phyloP scores from a whole-genome alignment of 768 basidiomycete species.

The Coprinopsis sp. region DNA sequence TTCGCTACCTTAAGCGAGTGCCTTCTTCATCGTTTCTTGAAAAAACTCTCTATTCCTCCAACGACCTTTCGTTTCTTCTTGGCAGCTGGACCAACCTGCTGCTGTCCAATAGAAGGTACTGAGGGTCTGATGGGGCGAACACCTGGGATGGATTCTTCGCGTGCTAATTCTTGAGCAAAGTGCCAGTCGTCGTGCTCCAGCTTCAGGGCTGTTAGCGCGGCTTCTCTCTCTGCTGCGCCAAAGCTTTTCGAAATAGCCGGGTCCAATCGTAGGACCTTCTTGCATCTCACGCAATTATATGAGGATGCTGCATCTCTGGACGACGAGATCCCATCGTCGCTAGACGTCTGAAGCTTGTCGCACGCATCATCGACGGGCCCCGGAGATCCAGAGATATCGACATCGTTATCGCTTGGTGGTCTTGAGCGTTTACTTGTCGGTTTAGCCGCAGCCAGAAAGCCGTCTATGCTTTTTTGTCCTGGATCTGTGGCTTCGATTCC shows the following conservation, averaged over 20 bases:
- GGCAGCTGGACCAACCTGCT: too few relatives aligned
- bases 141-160: slow-evolving; percentile 22
- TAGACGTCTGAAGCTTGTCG: background rate
- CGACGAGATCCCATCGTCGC: slow-evolving; percentile 6
- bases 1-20: too few relatives aligned
- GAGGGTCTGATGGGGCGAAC: too few relatives aligned
- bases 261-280: slow-evolving; percentile 36
- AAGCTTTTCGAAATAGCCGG: slow-evolving; percentile 16
- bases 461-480: slow-evolving; percentile 85
- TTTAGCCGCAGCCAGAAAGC: slow-evolving; percentile 62
- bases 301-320: slow-evolving; percentile 19
- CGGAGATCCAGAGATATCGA: background rate
- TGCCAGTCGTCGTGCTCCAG: slow-evolving; percentile 89
- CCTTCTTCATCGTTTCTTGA: slow-evolving; percentile 26
- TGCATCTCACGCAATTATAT: slow-evolving; percentile 59
- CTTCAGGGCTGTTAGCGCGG: slow-evolving; percentile 38
- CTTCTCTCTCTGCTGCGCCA: slow-evolving; percentile 28
- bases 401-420: slow-evolving; percentile 30
- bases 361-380: background rate
- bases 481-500: slow-evolving; percentile 70
- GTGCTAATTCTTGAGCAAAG: slow-evolving; percentile 73
- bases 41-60: slow-evolving; percentile 38
- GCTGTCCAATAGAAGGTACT: too few relatives aligned
- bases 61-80: slow-evolving; percentile 30
- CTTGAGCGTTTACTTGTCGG: slow-evolving; percentile 37